These are phyloP conservation scores for Fraxinus albicans DNA, from an alignment of 305 asterid species.

Conservation along the genomic window DNA sequence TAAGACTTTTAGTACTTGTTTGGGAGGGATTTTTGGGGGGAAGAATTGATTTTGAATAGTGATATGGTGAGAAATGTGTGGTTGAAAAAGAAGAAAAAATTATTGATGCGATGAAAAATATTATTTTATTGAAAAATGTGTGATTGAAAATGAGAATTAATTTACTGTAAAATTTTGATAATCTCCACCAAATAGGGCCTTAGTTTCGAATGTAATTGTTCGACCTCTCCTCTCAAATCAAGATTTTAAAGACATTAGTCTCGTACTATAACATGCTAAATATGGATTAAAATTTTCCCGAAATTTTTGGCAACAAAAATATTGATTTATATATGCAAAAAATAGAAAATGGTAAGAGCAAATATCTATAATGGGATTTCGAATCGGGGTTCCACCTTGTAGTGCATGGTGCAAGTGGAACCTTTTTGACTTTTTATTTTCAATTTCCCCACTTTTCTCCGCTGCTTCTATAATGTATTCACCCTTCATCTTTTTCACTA, in stretches of 20 bases:
- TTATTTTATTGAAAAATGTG: too few relatives aligned
- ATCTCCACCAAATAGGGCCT: too few relatives aligned
- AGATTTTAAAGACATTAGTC: not conserved
- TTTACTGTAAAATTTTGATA: too few relatives aligned
- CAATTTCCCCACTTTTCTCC: conserved; percentile 12
- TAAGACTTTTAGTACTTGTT: not conserved
- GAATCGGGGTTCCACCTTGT: conserved; percentile 36
- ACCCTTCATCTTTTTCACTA: not conserved
- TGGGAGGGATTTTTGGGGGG: too few relatives aligned
- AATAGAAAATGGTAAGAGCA: not conserved
- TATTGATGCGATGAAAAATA: too few relatives aligned
- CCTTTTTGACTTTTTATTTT: conserved; percentile 43
- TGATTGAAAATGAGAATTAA: too few relatives aligned
- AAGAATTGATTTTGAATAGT: too few relatives aligned
- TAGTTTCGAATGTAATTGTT: not conserved
- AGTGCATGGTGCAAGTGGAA: conserved; percentile 31
- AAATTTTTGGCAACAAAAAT: not conserved
- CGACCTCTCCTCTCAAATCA: not conserved
- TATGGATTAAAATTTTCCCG: not conserved
- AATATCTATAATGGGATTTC: conserved; percentile 31
- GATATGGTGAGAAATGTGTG: too few relatives aligned
- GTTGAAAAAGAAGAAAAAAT: too few relatives aligned
- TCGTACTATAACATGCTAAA: not conserved
- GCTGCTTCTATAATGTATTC: not conserved
- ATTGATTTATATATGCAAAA: not conserved